Percentiles rank a stretch among this genome's conserved stretches.
phyloP scores from a whole-genome alignment of 148 eudicot species.

The Oxyria digyna region DNA sequence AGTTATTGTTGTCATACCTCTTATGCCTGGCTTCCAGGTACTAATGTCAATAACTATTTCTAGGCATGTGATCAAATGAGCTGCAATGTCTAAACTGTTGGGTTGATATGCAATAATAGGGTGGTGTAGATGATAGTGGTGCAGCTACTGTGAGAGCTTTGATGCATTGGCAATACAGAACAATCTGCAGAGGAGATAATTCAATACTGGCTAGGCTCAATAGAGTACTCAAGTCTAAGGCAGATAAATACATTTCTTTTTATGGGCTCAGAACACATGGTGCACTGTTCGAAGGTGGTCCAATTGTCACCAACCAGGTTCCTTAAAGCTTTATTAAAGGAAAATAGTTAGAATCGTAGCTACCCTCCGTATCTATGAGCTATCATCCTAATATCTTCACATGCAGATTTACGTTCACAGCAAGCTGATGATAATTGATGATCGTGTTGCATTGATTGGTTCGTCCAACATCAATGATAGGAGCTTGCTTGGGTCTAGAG shows the following conservation, averaged over 20 bases:
- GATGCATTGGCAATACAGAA: slow-evolving; percentile 99
- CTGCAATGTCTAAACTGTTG: slow-evolving; percentile 8
- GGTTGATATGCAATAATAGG: slow-evolving; percentile 34
- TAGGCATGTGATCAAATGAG: not conserved
- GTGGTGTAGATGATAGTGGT: slow-evolving; percentile 93
- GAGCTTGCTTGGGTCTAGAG: slow-evolving; percentile 97
- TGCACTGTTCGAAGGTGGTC: slow-evolving; percentile 74
- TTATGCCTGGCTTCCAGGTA: slow-evolving; percentile 98
- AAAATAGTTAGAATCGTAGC: not conserved
- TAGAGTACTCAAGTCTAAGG: slow-evolving; percentile 56
- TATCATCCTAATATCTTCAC: slow-evolving; percentile 3
- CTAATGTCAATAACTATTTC: not conserved
- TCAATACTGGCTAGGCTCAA: slow-evolving; percentile 65
- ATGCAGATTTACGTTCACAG: slow-evolving; percentile 91
- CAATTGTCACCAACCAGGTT: slow-evolving; percentile 77
- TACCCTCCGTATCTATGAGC: not conserved
- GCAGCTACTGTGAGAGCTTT: slow-evolving; percentile 98
- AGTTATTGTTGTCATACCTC: slow-evolving; percentile 82
- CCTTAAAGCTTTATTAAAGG: not conserved
- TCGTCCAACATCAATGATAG: slow-evolving; percentile 96
- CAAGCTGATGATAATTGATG: slow-evolving; percentile 97
- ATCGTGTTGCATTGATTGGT: slow-evolving; percentile 63
- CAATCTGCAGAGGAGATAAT: slow-evolving; percentile 80
- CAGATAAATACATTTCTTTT: slow-evolving; percentile 80
- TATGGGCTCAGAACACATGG: slow-evolving; percentile 95